Evolutionary conservation across 1,284 basidiomycete species (phyloP).

Genomic region (Exobasidium rhododendri): DNA sequence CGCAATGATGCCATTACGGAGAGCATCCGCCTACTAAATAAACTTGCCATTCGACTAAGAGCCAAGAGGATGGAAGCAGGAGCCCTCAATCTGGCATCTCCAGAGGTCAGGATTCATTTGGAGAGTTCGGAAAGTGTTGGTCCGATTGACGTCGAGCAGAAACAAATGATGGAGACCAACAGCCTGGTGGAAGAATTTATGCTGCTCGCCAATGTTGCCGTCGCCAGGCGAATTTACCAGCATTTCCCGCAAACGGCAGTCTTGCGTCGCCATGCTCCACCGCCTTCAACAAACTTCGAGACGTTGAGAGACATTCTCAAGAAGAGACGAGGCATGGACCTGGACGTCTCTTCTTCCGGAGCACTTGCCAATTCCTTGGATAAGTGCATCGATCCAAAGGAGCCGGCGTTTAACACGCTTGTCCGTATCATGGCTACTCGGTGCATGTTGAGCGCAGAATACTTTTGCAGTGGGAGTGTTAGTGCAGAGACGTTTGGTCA

Average conservation of each 20-base stretch:
- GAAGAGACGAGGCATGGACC: conserved; percentile 77
- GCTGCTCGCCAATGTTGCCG: conserved; percentile 94
- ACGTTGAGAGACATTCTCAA: conserved; percentile 86
- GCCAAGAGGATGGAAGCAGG: conserved; percentile 85
- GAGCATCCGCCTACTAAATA: conserved; percentile 84
- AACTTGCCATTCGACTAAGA: conserved; percentile 80
- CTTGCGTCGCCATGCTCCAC: conserved; percentile 85
- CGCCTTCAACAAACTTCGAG: conserved; percentile 77
- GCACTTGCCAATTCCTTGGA: conserved; percentile 88
- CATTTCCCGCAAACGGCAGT: conserved; percentile 95
- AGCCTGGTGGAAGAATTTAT: conserved; percentile 98
- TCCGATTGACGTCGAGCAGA: conserved; percentile 96
- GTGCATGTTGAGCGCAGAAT: conserved; percentile 97
- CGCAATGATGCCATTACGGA: conserved; percentile 78
- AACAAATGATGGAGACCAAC: conserved; percentile 88
- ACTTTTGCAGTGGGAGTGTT: conserved; percentile 93
- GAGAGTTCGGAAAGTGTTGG: conserved; percentile 88
- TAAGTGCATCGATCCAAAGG: conserved; percentile 65
- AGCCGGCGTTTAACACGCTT: conserved; percentile 14
- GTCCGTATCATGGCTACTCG: conserved; percentile 98
- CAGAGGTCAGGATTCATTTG: conserved; percentile 91
- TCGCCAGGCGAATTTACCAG: conserved; percentile 86
- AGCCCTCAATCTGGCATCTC: conserved; percentile 92
- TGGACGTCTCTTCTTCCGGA: conserved; percentile 88
- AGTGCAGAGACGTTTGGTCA: conserved; percentile 88